A percentile compares a stretch with the other conserved stretches of the same genome.
Conservation (phyloP, 2,329 filamentous ascomycete species). For the Coniella vitis region DNA sequence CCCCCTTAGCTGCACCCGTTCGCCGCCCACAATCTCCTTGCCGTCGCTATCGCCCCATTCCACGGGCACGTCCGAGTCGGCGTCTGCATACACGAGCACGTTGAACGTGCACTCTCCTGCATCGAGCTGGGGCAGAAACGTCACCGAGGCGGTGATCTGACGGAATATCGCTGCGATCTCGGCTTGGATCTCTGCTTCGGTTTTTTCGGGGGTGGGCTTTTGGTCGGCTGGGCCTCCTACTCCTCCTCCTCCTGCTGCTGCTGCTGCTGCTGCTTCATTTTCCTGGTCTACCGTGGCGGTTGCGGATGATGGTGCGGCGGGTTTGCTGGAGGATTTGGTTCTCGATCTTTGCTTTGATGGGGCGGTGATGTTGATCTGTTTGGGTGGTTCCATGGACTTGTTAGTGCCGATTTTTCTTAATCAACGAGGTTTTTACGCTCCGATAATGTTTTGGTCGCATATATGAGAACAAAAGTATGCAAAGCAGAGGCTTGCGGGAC, state of each 20-base stretch:
- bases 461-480: too few species aligned
- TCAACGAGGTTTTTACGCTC: too few species aligned
- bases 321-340: constrained; percentile 48
- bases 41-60: constrained; percentile 99
- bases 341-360: constrained; percentile 35
- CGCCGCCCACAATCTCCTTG: constrained; percentile 89
- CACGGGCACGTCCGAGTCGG: constrained; percentile 90
- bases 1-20: constrained; percentile 90
- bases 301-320: constrained; percentile 25
- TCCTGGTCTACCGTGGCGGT: constrained; percentile 57
- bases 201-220: constrained; percentile 58
- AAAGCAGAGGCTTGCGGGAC: too few species aligned
- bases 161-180: constrained; percentile 97
- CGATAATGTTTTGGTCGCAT: too few species aligned
- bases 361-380: constrained; percentile 33
- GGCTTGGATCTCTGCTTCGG: constrained; percentile 86
- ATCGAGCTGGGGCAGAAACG: constrained; percentile 81
- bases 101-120: constrained; percentile 97
- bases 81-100: constrained; percentile 94
- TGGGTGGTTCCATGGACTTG: too few species aligned
- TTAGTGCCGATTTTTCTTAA: too few species aligned
- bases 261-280: constrained; percentile 42
- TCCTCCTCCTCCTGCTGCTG: too few species aligned
- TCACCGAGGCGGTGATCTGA: constrained; percentile 96
- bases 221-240: too few species aligned